A percentile compares a stretch with the other conserved stretches of the same genome.
These are phyloP conservation scores for Taphrina sp. DNA, from an alignment of 1,139 yeast genomes.

Conservation along the genomic window DNA sequence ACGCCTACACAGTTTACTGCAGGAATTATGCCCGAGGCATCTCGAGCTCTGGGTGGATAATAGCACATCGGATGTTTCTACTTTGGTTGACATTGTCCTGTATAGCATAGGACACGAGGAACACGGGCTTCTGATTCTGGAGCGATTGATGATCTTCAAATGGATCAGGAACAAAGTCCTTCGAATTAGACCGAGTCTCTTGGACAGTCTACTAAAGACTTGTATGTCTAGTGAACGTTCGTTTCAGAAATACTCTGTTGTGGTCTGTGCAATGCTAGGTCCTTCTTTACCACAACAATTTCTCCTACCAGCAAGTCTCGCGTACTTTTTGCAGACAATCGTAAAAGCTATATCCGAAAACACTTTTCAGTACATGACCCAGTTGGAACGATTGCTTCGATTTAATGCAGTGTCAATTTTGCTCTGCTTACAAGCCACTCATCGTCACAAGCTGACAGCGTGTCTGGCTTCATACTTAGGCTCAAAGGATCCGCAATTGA, in stretches of 20 bases:
- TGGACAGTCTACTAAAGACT: slow-evolving; percentile 2
- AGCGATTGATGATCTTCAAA: not conserved
- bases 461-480: slow-evolving; percentile 6
- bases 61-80: not conserved
- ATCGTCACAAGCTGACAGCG: slow-evolving; percentile 11
- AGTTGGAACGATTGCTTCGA: slow-evolving; percentile 5
- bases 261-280: slow-evolving; percentile 3
- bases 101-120: slow-evolving; percentile 5
- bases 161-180: slow-evolving; percentile 2
- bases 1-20: not conserved
- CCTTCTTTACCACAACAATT: not conserved
- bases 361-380: not conserved
- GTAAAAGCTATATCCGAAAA: slow-evolving; percentile 1
- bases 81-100: slow-evolving; percentile 6
- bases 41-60: not conserved
- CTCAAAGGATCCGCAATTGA: not conserved
- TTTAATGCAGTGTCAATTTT: slow-evolving; percentile 1
- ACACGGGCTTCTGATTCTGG: not conserved
- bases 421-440: not conserved
- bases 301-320: not conserved
- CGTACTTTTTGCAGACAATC: not conserved
- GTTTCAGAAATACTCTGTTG: slow-evolving; percentile 3
- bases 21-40: not conserved
- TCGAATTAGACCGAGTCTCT: not conserved
- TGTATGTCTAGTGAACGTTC: slow-evolving; percentile 12